These are phyloP conservation scores for Helicocarpus griseus DNA, from an alignment of 2,329 filamentous ascomycete genomes.

Conservation along the genomic window DNA sequence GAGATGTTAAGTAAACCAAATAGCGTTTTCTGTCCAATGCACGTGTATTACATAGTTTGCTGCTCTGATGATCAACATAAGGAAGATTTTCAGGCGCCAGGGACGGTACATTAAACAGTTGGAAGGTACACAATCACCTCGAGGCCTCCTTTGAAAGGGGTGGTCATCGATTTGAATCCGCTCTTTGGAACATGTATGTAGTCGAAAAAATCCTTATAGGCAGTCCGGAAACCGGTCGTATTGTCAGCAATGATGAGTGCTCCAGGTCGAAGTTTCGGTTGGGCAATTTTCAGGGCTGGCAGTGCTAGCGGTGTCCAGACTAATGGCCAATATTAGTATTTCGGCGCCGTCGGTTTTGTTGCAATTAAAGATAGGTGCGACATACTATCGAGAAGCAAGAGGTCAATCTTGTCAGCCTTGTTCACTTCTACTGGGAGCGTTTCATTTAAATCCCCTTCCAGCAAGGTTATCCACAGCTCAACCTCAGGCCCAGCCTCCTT, in stretches of 20 bases:
- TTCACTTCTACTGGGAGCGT: slow-evolving; percentile 43
- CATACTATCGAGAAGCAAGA: slow-evolving; percentile 54
- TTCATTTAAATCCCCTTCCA: slow-evolving; percentile 49
- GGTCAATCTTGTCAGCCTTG: slow-evolving; percentile 35
- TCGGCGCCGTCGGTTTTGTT: slow-evolving; percentile 1
- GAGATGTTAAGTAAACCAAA: not conserved
- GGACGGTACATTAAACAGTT: not conserved
- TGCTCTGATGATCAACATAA: not conserved
- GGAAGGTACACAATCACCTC: slow-evolving; percentile 35
- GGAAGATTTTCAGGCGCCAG: not conserved
- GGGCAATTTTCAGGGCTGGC: slow-evolving; percentile 41
- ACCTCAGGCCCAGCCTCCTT: slow-evolving; percentile 40
- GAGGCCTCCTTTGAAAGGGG: slow-evolving; percentile 42
- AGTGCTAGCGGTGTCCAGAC: slow-evolving; percentile 49
- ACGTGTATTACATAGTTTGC: not conserved
- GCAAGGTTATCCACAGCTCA: slow-evolving; percentile 43
- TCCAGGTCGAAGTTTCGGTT: slow-evolving; percentile 37
- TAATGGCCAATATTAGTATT: slow-evolving; percentile 18
- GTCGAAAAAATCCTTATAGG: slow-evolving; percentile 40
- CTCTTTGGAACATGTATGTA: slow-evolving; percentile 39
- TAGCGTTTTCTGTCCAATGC: not conserved
- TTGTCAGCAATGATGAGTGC: slow-evolving; percentile 45
- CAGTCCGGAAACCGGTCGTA: slow-evolving; percentile 26
- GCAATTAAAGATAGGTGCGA: slow-evolving; percentile 11
- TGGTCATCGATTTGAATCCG: slow-evolving; percentile 41